Conservation (phyloP, 257 asterid species). For the Solanum corneliomulleri region DNA sequence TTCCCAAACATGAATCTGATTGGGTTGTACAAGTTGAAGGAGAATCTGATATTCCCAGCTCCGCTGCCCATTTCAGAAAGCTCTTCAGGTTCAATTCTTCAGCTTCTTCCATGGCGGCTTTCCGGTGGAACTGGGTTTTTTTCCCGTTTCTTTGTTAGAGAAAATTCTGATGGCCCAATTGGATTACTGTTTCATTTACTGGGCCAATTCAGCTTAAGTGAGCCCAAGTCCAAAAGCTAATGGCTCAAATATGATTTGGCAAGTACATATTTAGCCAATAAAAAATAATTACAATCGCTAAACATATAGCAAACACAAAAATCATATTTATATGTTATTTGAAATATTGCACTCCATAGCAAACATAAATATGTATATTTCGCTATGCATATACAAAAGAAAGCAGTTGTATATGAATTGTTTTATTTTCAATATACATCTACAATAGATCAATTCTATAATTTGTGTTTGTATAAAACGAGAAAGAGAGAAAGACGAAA, state of each 20-base stretch:
- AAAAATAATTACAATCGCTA: neutral
- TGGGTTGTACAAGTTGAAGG: neutral
- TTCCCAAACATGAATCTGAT: conserved; percentile 33
- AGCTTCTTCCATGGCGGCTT: conserved; percentile 17
- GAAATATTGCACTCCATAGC: too few relatives aligned
- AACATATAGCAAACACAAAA: neutral
- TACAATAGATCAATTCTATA: too few relatives aligned
- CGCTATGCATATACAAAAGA: too few relatives aligned
- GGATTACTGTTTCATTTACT: neutral
- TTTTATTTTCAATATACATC: too few relatives aligned
- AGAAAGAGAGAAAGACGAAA: too few relatives aligned
- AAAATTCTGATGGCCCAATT: neutral
- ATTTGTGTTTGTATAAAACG: too few relatives aligned
- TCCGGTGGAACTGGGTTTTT: neutral
- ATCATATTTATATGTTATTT: too few relatives aligned
- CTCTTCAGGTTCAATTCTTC: conserved; percentile 29
- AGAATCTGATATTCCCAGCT: conserved; percentile 54
- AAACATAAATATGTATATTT: too few relatives aligned
- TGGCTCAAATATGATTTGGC: neutral
- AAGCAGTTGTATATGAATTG: too few relatives aligned
- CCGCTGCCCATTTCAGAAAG: conserved; percentile 66
- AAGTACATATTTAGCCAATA: neutral
- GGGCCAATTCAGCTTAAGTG: neutral
- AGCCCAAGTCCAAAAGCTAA: neutral
- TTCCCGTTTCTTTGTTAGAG: neutral